Base-by-base conservation (phyloP, 108 stramenopile genomes). In the Bacterosira constricta region DNA sequence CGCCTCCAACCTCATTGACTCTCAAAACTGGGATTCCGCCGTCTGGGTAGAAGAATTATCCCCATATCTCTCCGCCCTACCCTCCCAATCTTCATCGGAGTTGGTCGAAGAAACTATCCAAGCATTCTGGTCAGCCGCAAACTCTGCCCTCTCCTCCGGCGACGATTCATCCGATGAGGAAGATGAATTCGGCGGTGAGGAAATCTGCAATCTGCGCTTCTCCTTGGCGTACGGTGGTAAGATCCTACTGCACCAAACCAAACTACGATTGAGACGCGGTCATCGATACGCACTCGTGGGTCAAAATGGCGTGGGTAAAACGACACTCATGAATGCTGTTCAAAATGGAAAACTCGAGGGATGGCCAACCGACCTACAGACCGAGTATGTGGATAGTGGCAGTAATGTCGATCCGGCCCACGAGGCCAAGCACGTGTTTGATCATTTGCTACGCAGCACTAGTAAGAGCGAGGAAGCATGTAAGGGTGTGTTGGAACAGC, bases 171-270 rank as follows among this genome's bases (percentile, higher is more conserved):
- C 88, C 51, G 93, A 92, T 35, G 92, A 92, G 32, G 93, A 93
- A 6, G 97, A 97, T 30, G 97, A 96, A 38, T 89, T 88, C 46
- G 85, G 69, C 9, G 88, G 86, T 25, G 96, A 99, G 75, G 91
- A 95, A 81, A 71, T 99, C 10, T 97, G 93, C 71, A 88, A 99
- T 79, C 83, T 97, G 63, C 88, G 95, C 47, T 93, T 95, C 83
- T 90, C 89, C 41, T 73, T 99, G 35, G 99, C 99, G 29, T 99
- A 98, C 85, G 99, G 98, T 50, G 97, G 97, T 47, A 98, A 98
- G 80, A 98, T 99, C 57, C 78, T 99, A 26, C 81, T 99, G 47
- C 96, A 98, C 76, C 92, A 97, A 75, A 97, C 97, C 41, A 89
- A 94, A 61, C 79, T 99, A 30, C 84, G 88, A 25, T 70, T 99